These are phyloP conservation scores for Nemania bipapillata DNA, from an alignment of 2,329 filamentous ascomycete genomes.

Conservation along the genomic window DNA sequence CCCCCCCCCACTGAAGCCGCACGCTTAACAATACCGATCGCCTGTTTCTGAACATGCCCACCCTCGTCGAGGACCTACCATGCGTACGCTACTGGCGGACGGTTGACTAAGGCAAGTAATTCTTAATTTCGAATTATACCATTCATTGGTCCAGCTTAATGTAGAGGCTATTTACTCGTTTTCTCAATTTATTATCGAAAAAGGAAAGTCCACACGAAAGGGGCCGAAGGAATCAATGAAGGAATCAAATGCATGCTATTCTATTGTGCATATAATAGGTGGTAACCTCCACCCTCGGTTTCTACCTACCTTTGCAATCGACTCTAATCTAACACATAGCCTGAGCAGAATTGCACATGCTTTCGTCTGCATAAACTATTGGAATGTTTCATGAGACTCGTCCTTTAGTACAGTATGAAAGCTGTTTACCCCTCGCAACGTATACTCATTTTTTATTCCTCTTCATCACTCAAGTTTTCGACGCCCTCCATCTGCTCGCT, in stretches of 20 bases:
- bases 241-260: neutral
- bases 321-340: neutral
- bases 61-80: no score
- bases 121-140: no score
- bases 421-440: neutral
- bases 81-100: no score
- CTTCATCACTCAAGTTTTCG: constrained; percentile 25
- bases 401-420: neutral
- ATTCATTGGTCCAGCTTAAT: no score
- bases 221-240: neutral
- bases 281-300: neutral
- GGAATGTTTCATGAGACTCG: neutral
- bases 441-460: constrained; percentile 17
- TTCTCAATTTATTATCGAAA: neutral
- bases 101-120: neutral
- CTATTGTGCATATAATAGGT: no score
- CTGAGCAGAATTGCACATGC: neutral
- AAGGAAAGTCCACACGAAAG: neutral
- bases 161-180: no score
- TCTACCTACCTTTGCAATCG: neutral
- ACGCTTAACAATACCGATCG: no score
- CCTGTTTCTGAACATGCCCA: no score
- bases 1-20: no score
- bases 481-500: constrained; percentile 31
- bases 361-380: neutral